A percentile compares a stretch with the other conserved stretches of the same genome.
Evolutionary conservation across 352 stramenopile genomes (phyloP).

Genomic region (Globisporangium acanthophoron): DNA sequence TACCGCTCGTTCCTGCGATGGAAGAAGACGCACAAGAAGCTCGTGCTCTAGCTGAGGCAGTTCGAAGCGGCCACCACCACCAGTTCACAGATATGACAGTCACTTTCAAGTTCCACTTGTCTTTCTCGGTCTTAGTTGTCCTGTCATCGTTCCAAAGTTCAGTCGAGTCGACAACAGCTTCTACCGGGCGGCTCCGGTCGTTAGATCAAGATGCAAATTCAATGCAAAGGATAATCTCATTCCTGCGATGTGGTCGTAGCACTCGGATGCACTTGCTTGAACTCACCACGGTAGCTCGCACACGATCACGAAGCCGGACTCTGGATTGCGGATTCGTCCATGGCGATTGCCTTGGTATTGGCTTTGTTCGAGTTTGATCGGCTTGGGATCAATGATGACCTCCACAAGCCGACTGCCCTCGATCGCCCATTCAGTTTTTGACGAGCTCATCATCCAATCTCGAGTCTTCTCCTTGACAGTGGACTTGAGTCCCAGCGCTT

Average conservation of each 20-base stretch:
- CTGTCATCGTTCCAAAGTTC: neutral
- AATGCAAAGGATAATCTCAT: neutral
- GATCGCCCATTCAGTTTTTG: neutral
- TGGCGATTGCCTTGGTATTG: too few species aligned
- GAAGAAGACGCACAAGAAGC: conserved; percentile 34
- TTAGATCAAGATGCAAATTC: neutral
- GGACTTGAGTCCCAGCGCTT: neutral
- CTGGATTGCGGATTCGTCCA: neutral
- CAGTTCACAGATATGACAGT: neutral
- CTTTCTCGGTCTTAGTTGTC: neutral
- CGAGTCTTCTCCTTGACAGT: neutral
- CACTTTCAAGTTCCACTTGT: too few species aligned
- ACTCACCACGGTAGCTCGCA: neutral
- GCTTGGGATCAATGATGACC: neutral
- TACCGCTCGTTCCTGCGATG: conserved; percentile 64
- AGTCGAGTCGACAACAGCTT: neutral
- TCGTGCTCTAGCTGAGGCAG: neutral
- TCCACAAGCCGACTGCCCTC: neutral
- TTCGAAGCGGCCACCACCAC: neutral
- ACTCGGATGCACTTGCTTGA: neutral
- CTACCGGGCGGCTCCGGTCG: neutral
- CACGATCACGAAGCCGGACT: neutral
- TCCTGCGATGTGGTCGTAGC: neutral
- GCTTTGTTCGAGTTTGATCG: neutral
- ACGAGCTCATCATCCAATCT: neutral